Base-by-base conservation (phyloP, 192 early-diverging fungal species). In the Podila verticillata region DNA sequence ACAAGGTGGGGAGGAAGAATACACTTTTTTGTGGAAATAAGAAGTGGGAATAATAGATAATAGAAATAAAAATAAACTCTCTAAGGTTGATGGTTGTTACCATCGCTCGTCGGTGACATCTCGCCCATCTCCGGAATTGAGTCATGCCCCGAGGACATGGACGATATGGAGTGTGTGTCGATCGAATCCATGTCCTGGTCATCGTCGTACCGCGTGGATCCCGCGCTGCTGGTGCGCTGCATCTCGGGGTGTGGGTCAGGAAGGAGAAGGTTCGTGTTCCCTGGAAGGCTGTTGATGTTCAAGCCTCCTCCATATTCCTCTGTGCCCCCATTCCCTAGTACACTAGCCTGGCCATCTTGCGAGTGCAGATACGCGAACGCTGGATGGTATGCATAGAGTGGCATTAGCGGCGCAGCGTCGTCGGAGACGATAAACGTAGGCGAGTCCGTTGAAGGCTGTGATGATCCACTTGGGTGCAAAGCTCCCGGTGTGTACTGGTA, bases 151-250 rank as follows among this genome's bases (percentile, higher is more conserved):
- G 77, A 80, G 39, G 77, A 80, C 77, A 80, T 72, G 54, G 77
- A 80, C 9, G 77, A 68, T 29, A 80, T 26, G 0, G 77, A 80
- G 48, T 70, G 72, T 13, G 77, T 80, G 24, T 80, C 77, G 17
- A 80, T 61, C 48, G 77, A 80, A 51, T 72, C 70, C 77, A 80
- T 80, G 48, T 80, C 77, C 29, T 80, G 77, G 28, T 80, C 70
- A 20, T 80, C 77, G 7, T 80, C 70, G 22, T 80, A 80, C 17
- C 70, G 59, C 20, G 70, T 80, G 3, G 77, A 80, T 2, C 60
- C 49, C 32, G 62, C 39, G 29, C 61, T 56, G 36, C 61, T 67
- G 3, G 62, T 61, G n/a, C 61, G 57, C 36, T 59, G 7, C 8
- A 61, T 31, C 48, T 54, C 51, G 5, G 51, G 51, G 48, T 29